phyloP scores from a whole-genome alignment of 208 protist species.

The Acanthamoeba healyi region DNA sequence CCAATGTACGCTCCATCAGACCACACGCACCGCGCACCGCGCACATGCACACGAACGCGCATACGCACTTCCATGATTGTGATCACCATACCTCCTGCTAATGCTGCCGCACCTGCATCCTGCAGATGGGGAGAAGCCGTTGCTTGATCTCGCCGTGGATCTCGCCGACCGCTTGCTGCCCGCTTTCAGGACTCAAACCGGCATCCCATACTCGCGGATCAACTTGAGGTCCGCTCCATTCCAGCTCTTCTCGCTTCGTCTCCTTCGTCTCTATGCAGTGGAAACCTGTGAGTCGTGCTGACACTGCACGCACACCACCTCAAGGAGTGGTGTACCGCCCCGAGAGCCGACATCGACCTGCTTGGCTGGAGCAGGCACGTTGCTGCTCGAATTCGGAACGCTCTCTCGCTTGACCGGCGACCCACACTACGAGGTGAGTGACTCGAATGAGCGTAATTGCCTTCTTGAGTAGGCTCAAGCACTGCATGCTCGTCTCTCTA shows the following conservation, averaged over 20 bases:
- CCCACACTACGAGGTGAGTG: conserved; percentile 30
- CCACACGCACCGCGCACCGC: no score
- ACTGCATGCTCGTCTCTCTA: no score
- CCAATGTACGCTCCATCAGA: neutral
- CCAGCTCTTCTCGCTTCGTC: neutral
- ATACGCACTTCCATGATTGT: no score
- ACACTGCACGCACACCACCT: conserved; percentile 83
- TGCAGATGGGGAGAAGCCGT: neutral
- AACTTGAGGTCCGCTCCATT: conserved; percentile 87
- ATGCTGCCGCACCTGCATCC: no score
- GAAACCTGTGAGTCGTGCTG: no score
- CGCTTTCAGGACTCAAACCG: conserved; percentile 92
- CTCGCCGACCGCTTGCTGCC: conserved; percentile 86
- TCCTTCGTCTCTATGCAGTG: no score
- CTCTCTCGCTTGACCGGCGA: conserved; percentile 75
- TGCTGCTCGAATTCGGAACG: conserved; percentile 87
- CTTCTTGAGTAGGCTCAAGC: no score
- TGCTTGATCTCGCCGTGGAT: conserved; percentile 88
- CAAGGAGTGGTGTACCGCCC: conserved; percentile 86
- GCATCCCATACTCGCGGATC: conserved; percentile 91
- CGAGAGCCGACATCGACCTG: conserved; percentile 86
- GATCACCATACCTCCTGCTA: no score
- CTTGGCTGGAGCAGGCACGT: conserved; percentile 85
- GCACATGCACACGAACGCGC: no score
- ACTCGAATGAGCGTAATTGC: no score